A percentile compares a stretch with the other conserved stretches of the same genome.
Evolutionary conservation across 2,329 filamentous ascomycete genomes (phyloP).

Genomic region (Coniochaeta sp.): DNA sequence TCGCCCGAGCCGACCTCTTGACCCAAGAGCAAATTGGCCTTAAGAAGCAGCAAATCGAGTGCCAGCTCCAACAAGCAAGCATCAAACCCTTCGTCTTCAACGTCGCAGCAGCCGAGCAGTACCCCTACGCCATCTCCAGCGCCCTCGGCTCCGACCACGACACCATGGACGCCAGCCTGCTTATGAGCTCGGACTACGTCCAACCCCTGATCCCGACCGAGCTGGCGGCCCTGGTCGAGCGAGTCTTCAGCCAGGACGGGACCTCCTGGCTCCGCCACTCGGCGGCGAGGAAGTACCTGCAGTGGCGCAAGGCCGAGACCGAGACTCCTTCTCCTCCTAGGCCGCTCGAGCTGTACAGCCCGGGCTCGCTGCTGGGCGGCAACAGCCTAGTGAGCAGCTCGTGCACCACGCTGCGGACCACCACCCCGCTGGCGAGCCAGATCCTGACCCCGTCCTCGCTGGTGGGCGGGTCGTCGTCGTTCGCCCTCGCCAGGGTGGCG

Average conservation of each 20-base stretch:
- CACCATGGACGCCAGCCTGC: conserved; percentile 82
- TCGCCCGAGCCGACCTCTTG: conserved; percentile 70
- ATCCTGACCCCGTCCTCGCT: conserved; percentile 10
- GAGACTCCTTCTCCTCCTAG: conserved; percentile 15
- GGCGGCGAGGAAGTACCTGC: conserved; percentile 72
- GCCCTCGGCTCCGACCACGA: conserved; percentile 64
- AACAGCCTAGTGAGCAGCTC: conserved; percentile 2
- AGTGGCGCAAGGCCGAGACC: conserved; percentile 47
- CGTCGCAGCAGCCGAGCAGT: conserved; percentile 24
- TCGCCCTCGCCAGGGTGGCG: conserved; percentile 53
- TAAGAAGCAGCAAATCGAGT: conserved; percentile 52
- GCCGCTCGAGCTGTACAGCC: conserved; percentile 26
- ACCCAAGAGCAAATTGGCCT: conserved; percentile 46
- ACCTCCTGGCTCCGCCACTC: conserved; percentile 76
- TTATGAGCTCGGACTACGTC: conserved; percentile 89
- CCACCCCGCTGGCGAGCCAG: conserved; percentile 4
- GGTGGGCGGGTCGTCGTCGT: conserved; percentile 32
- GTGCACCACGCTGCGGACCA: conserved; percentile 6
- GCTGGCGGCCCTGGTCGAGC: conserved; percentile 59
- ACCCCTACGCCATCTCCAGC: conserved; percentile 72
- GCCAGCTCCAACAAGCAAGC: conserved; percentile 47
- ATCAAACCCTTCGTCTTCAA: conserved; percentile 62
- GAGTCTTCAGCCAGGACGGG: conserved; percentile 71
- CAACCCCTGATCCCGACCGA: conserved; percentile 75
- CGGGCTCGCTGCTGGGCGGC: conserved; percentile 20